A percentile compares a stretch with the other conserved stretches of the same genome.
Conservation (phyloP, 768 basidiomycete species). For the Clavulina sp. region DNA sequence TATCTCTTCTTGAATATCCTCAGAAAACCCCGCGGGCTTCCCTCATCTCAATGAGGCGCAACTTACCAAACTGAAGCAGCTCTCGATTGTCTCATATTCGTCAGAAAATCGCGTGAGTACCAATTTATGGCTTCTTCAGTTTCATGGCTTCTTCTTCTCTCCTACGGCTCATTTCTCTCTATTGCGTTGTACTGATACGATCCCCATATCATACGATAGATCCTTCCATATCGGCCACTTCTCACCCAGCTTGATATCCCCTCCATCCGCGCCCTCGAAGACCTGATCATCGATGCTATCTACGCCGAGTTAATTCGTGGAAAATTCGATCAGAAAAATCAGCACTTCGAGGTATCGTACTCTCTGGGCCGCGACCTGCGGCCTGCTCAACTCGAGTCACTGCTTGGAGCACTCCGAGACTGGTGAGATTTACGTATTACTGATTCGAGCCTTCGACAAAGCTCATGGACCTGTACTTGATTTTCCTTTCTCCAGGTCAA, state of each 20-base stretch:
- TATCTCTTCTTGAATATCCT: too few relatives aligned
- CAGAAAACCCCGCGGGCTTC: slow-evolving; percentile 17
- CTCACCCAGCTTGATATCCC: slow-evolving; percentile 54
- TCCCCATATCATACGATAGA: slow-evolving; percentile 26
- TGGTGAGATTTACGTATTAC: slow-evolving; percentile 32
- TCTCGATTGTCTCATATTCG: slow-evolving; percentile 77
- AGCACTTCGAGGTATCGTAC: slow-evolving; percentile 80
- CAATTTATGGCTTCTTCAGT: background rate
- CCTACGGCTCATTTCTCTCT: slow-evolving; percentile 1
- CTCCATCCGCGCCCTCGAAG: slow-evolving; percentile 78
- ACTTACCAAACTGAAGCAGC: slow-evolving; percentile 75
- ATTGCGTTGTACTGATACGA: background rate
- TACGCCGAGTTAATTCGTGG: slow-evolving; percentile 81
- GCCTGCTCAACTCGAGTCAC: slow-evolving; percentile 42
- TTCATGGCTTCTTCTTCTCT: slow-evolving; percentile 3
- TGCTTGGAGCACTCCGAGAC: slow-evolving; percentile 43
- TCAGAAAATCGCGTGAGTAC: slow-evolving; percentile 50
- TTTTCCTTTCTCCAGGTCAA: slow-evolving; percentile 8
- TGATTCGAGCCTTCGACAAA: background rate
- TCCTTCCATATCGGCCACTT: slow-evolving; percentile 64
- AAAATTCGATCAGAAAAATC: slow-evolving; percentile 83
- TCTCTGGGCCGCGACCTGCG: slow-evolving; percentile 87
- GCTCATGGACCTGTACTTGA: too few relatives aligned
- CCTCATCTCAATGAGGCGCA: slow-evolving; percentile 59
- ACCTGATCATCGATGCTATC: slow-evolving; percentile 92